Evolutionary conservation across 257 asterid genomes (phyloP), one percentile per base, ranked within the genome.

Genomic region (Marsdenia floribunda): DNA sequence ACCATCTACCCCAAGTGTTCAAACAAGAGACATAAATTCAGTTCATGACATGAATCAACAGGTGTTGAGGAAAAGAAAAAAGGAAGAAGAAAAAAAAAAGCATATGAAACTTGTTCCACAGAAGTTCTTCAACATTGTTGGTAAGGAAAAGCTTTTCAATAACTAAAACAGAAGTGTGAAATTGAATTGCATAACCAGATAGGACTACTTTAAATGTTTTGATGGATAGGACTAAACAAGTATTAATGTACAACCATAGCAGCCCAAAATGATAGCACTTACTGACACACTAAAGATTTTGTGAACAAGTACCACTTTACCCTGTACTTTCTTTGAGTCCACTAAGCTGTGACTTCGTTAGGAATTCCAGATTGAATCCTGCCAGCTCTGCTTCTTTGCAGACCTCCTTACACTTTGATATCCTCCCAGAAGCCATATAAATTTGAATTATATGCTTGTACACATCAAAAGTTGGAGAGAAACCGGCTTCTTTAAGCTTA

Each of bases 301-400:
- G 3, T 64, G 4, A 46, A 16, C 69, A 10, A 33, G 22, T 6
- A 18, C 8, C 6, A 0, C 40, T 37, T 18, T 38, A 38, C 26
- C 7, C 29, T 38, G 16, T 26, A 66, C 42, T 66, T 40, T 66
- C 37, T 40, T 38, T 24, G 10, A 66, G 71, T 35, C 46, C 52
- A 38, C 8, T 33, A 6, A 64, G 24, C 15, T 64, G 47, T 6
- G 21, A 64, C 47, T 21, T 64, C 15, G 70, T 37, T 16, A 35
- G 52, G 71, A 24, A 37, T 54, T 87, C 84, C 73, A 90, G 69
- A 76, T 81, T 82, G 81, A 84, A 86, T 52, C 98, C 97, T 54
- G 88, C 91, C 88, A 87, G 82, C 88, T 89, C 89, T 72, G 96
- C 98, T 82, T 93, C 98, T 71, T 73, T 77, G 76, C 85, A 75